Evolutionary conservation across 768 basidiomycete genomes (phyloP).

Genomic region (Boletales sp.): DNA sequence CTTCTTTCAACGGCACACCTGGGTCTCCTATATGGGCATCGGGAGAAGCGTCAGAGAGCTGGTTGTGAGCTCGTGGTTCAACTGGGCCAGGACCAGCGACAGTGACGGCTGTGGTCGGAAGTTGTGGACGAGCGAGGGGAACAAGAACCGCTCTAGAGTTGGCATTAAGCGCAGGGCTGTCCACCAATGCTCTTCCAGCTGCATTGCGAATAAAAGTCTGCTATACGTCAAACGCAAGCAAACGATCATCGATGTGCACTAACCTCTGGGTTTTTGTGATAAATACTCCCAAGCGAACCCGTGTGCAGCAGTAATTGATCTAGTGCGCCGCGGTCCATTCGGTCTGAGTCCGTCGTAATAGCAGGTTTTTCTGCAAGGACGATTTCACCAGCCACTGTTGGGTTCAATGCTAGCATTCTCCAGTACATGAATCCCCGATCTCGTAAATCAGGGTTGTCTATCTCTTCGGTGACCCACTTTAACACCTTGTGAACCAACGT

Average conservation of each 20-base stretch:
- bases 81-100: constrained; percentile 55
- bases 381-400: constrained; percentile 81
- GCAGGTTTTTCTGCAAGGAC: constrained; percentile 92
- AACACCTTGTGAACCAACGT: constrained; percentile 91
- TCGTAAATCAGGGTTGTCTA: constrained; percentile 96
- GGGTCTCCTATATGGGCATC: constrained; percentile 31
- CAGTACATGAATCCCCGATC: constrained; percentile 99
- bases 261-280: constrained; percentile 96
- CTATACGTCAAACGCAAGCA: constrained; percentile 10
- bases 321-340: constrained; percentile 94
- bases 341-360: constrained; percentile 96
- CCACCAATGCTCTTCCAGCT: constrained; percentile 73
- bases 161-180: constrained; percentile 87
- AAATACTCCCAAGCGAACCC: constrained; percentile 91
- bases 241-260: constrained; percentile 10
- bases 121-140: constrained; percentile 50
- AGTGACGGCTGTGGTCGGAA: constrained; percentile 41
- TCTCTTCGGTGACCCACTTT: constrained; percentile 95
- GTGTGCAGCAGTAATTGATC: constrained; percentile 94
- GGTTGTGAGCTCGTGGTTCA: constrained; percentile 26
- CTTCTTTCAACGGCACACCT: constrained; percentile 24
- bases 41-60: constrained; percentile 22
- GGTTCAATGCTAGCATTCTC: constrained; percentile 93
- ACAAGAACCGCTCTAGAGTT: constrained; percentile 74
- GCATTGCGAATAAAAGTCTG: constrained; percentile 94